Percentiles rank a stretch among this genome's conserved stretches.
Evolutionary conservation across 805 yeast species (phyloP).

Genomic region (Starmerella sp.): DNA sequence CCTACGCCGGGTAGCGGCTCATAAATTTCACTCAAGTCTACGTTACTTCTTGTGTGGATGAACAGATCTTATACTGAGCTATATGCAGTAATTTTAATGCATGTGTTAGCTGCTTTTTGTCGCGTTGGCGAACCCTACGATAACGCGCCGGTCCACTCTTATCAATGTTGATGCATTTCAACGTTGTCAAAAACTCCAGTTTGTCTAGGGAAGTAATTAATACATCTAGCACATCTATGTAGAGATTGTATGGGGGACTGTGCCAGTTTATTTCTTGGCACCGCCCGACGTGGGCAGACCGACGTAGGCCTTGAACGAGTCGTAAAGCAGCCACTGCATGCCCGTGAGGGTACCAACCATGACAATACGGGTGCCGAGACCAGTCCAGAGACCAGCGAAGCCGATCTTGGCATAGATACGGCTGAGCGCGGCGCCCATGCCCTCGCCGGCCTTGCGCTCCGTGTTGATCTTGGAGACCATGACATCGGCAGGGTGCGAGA

Average conservation of each 20-base stretch:
- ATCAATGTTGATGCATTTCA: no score
- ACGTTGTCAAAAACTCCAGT: no score
- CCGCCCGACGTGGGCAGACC: conserved; percentile 92
- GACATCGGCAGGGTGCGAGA: conserved; percentile 96
- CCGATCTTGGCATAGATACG: conserved; percentile 78
- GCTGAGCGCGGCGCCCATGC: conserved; percentile 50
- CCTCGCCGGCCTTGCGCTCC: conserved; percentile 52
- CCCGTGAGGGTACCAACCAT: conserved; percentile 98
- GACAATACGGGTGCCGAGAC: conserved; percentile 81
- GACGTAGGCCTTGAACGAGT: conserved; percentile 80
- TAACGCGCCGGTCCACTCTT: no score
- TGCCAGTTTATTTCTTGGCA: conserved; percentile 19
- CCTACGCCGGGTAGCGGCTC: no score
- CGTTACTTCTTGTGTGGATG: no score
- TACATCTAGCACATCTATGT: conserved; percentile 4
- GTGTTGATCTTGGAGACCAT: conserved; percentile 88
- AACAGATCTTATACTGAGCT: no score
- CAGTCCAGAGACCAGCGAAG: conserved; percentile 89
- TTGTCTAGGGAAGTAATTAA: not conserved
- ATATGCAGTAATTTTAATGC: no score
- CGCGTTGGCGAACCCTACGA: no score
- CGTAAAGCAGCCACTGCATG: conserved; percentile 92
- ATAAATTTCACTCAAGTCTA: no score
- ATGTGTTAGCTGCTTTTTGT: no score
- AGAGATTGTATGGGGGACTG: not conserved